These are phyloP conservation scores for Irpex sp. DNA, from an alignment of 1,284 basidiomycete genomes.

Conservation along the genomic window DNA sequence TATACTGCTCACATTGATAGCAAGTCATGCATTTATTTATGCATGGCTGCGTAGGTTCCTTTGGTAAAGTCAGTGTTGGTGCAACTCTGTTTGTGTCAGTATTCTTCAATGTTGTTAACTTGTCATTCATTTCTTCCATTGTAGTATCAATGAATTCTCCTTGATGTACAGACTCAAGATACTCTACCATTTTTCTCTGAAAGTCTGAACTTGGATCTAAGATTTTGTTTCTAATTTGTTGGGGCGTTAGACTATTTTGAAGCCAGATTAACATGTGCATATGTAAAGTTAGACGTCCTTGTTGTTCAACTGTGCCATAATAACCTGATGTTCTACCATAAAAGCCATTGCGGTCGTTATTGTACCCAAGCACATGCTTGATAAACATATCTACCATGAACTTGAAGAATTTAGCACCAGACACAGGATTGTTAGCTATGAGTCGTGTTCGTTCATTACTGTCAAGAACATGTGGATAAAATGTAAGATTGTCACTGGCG, in stretches of 20 bases:
- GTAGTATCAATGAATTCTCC: slow-evolving; percentile 10
- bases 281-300: slow-evolving; percentile 32
- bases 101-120: not conserved
- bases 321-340: slow-evolving; percentile 30
- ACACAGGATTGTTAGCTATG: slow-evolving; percentile 29
- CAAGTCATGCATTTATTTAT: not conserved
- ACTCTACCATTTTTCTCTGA: slow-evolving; percentile 18
- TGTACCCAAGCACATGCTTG: slow-evolving; percentile 27
- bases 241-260: slow-evolving; percentile 10
- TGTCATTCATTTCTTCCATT: not conserved
- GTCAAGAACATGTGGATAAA: not conserved
- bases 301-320: slow-evolving; percentile 36
- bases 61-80: not conserved
- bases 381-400: slow-evolving; percentile 7
- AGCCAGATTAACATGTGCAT: slow-evolving; percentile 23
- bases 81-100: not conserved
- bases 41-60: not conserved
- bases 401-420: slow-evolving; percentile 8
- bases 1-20: not conserved
- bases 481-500: not conserved
- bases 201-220: slow-evolving; percentile 21
- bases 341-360: slow-evolving; percentile 17
- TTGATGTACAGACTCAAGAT: slow-evolving; percentile 5
- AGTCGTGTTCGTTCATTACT: not conserved
- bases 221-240: slow-evolving; percentile 25